These are phyloP conservation scores for Plasmopara viticola DNA, from an alignment of 352 stramenopile genomes.

Conservation along the genomic window DNA sequence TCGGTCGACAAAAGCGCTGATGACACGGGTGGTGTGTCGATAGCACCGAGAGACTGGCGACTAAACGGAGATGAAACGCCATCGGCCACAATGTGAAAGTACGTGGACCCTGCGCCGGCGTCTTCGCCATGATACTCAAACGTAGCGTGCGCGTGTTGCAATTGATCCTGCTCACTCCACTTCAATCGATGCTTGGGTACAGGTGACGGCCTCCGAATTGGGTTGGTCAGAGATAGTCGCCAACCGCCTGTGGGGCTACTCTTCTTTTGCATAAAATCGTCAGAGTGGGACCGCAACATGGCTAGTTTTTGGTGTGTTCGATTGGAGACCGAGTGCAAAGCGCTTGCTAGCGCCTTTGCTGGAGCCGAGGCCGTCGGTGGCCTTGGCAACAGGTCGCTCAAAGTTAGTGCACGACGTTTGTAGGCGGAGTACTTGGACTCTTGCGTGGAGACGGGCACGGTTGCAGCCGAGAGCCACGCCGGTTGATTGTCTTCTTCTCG, in stretches of 20 bases:
- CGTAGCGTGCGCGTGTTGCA: constrained; percentile 37
- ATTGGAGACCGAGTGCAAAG: constrained; percentile 37
- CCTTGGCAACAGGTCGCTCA: constrained; percentile 40
- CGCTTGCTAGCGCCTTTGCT: constrained; percentile 32
- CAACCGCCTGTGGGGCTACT: constrained; percentile 14
- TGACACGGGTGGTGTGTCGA: constrained; percentile 32
- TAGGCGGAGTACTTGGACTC: constrained; percentile 10
- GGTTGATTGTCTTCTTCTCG: constrained; percentile 10
- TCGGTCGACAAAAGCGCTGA: constrained; percentile 51
- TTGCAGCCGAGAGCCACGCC: constrained; percentile 14
- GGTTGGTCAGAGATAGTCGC: constrained; percentile 29
- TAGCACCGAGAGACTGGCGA: constrained; percentile 20
- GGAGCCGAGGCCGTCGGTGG: constrained; percentile 19
- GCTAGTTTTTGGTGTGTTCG: constrained; percentile 31
- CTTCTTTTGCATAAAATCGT: constrained; percentile 34
- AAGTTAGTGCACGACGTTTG: constrained; percentile 52
- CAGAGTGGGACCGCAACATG: constrained; percentile 37
- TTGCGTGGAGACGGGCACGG: constrained; percentile 3
- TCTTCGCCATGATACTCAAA: constrained; percentile 71
- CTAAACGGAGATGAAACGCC: constrained; percentile 64
- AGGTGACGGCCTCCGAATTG: constrained; percentile 14
- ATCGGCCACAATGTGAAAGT: constrained; percentile 77
- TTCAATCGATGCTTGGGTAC: constrained; percentile 11
- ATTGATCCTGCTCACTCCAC: constrained; percentile 24
- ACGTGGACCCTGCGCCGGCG: constrained; percentile 39